A percentile compares a stretch with the other conserved stretches of the same genome.
phyloP scores from a whole-genome alignment of 192 early-diverging fungal species.

The Obelidium mucronatum region DNA sequence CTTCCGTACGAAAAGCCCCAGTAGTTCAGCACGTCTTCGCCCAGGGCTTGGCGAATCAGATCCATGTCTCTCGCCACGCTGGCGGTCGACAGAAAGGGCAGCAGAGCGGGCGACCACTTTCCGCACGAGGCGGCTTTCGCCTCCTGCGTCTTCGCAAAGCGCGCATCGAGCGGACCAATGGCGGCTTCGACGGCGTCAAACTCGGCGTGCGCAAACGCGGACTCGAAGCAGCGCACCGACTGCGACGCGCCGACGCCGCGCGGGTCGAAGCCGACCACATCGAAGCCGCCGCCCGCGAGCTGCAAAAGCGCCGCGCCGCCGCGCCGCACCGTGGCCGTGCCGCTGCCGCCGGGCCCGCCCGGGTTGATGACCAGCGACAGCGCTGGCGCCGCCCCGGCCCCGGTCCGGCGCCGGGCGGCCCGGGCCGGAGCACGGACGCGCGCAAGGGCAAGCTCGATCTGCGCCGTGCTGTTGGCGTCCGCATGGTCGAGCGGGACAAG shows the following conservation, averaged over 20 bases:
- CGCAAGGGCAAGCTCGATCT: background rate
- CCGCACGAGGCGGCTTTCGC: constrained; percentile 21
- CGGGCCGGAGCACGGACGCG: background rate
- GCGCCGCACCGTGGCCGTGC: background rate
- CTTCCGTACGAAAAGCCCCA: constrained; percentile 54
- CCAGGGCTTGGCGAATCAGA: constrained; percentile 44
- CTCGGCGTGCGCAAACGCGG: background rate
- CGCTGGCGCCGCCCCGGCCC: background rate
- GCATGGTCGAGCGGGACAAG: background rate
- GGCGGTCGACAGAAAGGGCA: constrained; percentile 51
- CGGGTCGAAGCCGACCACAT: background rate
- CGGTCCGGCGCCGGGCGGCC: no score
- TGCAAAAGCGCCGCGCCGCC: background rate
- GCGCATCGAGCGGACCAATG: background rate
- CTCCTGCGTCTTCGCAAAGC: constrained; percentile 1
- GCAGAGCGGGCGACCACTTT: constrained; percentile 35
- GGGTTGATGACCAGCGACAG: background rate
- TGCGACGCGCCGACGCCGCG: background rate
- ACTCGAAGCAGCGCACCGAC: background rate
- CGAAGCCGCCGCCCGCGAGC: background rate
- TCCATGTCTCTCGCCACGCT: constrained; percentile 53
- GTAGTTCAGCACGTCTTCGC: constrained; percentile 49
- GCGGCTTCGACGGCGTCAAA: background rate
- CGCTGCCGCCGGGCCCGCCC: background rate
- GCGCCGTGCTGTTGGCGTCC: background rate